A percentile compares a stretch with the other conserved stretches of the same genome.
Evolutionary conservation across 306 rosid genomes (phyloP).

Genomic region (Rosa persica): DNA sequence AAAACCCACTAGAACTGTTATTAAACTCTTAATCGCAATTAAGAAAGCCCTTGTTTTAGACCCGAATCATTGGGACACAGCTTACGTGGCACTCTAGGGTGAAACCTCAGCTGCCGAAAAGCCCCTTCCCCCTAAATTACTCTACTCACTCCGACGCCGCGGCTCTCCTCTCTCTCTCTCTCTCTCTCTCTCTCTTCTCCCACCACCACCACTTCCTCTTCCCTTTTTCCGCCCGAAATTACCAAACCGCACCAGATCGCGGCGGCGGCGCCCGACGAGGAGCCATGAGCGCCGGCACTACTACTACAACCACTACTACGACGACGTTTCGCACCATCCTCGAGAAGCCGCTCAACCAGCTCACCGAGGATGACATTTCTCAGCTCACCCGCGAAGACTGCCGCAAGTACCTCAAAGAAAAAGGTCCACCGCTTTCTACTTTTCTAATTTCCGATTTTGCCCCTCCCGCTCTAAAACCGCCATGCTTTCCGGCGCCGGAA

Average conservation of each 20-base stretch:
- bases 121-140: conserved; percentile 29
- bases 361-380: conserved; percentile 98
- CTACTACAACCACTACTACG: conserved; percentile 3
- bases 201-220: not conserved
- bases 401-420: conserved; percentile 91
- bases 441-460: conserved; percentile 28
- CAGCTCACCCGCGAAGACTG: conserved; percentile 99
- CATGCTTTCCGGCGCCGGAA: conserved; percentile 57
- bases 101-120: conserved; percentile 54
- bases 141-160: conserved; percentile 11
- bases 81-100: conserved; percentile 98
- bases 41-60: conserved; percentile 17
- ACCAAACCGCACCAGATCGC: conserved; percentile 20
- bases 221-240: conserved; percentile 6
- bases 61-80: conserved; percentile 47
- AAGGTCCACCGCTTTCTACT: conserved; percentile 47
- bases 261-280: not conserved
- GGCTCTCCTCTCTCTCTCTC: conserved; percentile 9
- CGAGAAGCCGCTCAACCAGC: conserved; percentile 83
- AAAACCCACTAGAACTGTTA: too few species aligned
- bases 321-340: conserved; percentile 76
- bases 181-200: not conserved
- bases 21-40: too few species aligned
- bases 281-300: conserved; percentile 56
- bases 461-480: conserved; percentile 18